Evolutionary conservation across 352 stramenopile species (phyloP), one percentile per base, ranked within the genome.

Genomic region (Phytophthora colocasiae): DNA sequence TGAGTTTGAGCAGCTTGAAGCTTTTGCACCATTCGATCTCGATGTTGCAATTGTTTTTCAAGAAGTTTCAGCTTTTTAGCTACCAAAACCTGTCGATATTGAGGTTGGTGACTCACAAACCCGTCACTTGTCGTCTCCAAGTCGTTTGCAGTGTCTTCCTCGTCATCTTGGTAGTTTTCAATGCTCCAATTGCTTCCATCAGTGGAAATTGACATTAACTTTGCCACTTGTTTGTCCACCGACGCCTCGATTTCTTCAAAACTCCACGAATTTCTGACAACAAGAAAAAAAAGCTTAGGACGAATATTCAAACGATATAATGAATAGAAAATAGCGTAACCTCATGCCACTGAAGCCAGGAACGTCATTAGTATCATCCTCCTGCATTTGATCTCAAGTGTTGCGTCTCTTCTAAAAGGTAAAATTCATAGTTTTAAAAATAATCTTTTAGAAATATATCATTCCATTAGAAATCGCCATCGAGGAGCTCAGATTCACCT

Each of bases 61-160:
- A 83, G 63, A 31, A 89, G 36, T 26, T 78, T 65, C 7, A 92
- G 61, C 41, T 87, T 86, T 63, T 90, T 89, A 29, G 62, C 63
- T 31, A 90, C 65, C 7, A 87, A 36, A 14, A 54, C 67, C 29
- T 84, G 69, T 36, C 78, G 69, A 14, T 81, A 80, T 22, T 73
- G 63, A 4, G 68, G 70, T 47, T 84, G 73, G 47, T 83, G 79
- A 58, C 79, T 78, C 46, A 82, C 36, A 41, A 90, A 89, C 3
- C 70, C 73, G 2, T 71, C 61, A 53, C 54, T 67, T 38, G 47
- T 59, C 2, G 31, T 38, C 15, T 67, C 63, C 3, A 19, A 61
- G n/a, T 45, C 39, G 34, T 69, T 46, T 57, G 8, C 15, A 2
- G 58, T 38, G 12, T 75, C 59, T 14, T 68, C 56, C 8, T 76